These are phyloP conservation scores for Pinguiococcus pyrenoidosus DNA, from an alignment of 108 stramenopile species.

Conservation along the genomic window DNA sequence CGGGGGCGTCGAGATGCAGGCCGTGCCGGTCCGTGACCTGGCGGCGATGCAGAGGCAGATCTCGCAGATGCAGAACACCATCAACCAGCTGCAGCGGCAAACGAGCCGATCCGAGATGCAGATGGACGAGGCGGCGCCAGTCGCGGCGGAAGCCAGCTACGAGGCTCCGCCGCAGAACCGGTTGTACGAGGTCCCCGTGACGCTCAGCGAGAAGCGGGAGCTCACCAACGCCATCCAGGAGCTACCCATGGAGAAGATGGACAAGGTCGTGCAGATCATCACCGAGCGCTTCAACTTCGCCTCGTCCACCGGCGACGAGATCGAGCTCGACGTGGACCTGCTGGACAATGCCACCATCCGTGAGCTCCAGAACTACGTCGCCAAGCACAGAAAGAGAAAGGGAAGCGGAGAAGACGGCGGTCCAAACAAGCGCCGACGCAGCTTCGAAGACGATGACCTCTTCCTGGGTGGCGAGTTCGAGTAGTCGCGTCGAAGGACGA, in stretches of 20 bases:
- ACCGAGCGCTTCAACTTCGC: constrained; percentile 6
- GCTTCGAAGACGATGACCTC: too few relatives aligned
- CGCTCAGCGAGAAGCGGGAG: constrained; percentile 11
- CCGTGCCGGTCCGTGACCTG: not conserved
- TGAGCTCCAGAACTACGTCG: constrained; percentile 14
- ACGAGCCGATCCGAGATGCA: not conserved
- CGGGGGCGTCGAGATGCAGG: not conserved
- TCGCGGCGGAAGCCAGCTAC: not conserved
- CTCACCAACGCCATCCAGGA: constrained; percentile 13
- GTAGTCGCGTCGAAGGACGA: too few relatives aligned
- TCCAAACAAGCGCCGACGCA: too few relatives aligned
- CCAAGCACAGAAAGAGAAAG: too few relatives aligned
- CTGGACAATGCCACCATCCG: constrained; percentile 20
- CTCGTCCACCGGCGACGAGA: constrained; percentile 18
- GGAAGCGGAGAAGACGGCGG: too few relatives aligned
- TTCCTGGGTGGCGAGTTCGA: too few relatives aligned
- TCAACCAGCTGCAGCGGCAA: constrained; percentile 1
- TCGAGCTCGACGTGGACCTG: constrained; percentile 19
- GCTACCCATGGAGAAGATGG: constrained; percentile 5
- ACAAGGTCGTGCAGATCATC: constrained; percentile 18
- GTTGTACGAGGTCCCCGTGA: constrained; percentile 1
- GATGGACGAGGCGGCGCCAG: not conserved
- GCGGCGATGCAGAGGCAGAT: constrained; percentile 17
- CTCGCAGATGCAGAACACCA: constrained; percentile 2
- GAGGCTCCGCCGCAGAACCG: too few relatives aligned